Evolutionary conservation across 139 green algal species (phyloP).

Genomic region (Bryopsis sp.): DNA sequence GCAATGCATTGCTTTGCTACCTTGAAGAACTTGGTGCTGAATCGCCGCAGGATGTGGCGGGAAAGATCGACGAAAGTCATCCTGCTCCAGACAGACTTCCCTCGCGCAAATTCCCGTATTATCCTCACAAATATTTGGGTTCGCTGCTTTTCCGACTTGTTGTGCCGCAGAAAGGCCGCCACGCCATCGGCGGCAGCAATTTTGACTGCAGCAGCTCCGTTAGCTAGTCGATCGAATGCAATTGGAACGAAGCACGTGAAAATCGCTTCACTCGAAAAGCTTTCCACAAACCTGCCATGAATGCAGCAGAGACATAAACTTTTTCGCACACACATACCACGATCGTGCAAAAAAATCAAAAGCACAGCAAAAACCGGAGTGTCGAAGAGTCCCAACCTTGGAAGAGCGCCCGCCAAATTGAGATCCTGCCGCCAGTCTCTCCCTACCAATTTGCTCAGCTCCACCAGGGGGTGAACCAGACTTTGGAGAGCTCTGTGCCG

Average conservation of each 20-base stretch:
- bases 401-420: neutral
- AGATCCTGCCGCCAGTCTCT: neutral
- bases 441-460: neutral
- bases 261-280: neutral
- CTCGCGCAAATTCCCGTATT: constrained; percentile 45
- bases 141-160: constrained; percentile 30
- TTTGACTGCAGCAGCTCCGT: neutral
- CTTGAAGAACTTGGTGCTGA: constrained; percentile 41
- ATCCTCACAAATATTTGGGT: constrained; percentile 44
- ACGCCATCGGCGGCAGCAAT: constrained; percentile 2
- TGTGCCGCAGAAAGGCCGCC: constrained; percentile 1
- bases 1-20: constrained; percentile 18
- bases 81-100: constrained; percentile 30
- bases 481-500: neutral
- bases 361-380: neutral
- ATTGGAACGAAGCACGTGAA: neutral
- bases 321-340: neutral
- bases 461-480: neutral
- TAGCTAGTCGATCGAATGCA: neutral
- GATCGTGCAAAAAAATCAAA: neutral
- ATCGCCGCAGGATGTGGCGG: constrained; percentile 26
- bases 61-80: constrained; percentile 43
- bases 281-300: neutral
- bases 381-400: neutral
- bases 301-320: constrained; percentile 4